A percentile compares a stretch with the other conserved stretches of the same genome.
phyloP scores from a whole-genome alignment of 2,329 filamentous ascomycete genomes.

The Tympanopsis confertula region DNA sequence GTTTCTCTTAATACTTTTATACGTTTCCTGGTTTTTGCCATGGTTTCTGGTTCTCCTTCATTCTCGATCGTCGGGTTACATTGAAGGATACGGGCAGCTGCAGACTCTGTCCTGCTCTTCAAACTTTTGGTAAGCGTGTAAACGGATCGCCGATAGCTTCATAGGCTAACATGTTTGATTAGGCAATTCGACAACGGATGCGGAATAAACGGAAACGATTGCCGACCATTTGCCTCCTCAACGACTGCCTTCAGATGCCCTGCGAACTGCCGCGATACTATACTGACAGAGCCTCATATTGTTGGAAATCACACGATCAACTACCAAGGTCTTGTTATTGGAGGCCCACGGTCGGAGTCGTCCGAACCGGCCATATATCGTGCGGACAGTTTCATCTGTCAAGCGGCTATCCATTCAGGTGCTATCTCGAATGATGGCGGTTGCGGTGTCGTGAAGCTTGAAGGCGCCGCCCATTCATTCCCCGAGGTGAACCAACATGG shows the following conservation, averaged over 20 bases:
- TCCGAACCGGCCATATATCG: constrained; percentile 10
- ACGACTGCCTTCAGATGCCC: constrained; percentile 41
- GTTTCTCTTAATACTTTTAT: constrained; percentile 24
- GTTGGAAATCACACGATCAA: constrained; percentile 37
- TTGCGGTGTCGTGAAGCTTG: neutral
- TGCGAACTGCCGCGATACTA: constrained; percentile 33
- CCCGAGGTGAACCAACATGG: neutral
- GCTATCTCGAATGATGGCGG: neutral
- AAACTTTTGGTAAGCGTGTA: constrained; percentile 25
- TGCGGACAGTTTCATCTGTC: neutral
- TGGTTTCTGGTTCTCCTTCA: constrained; percentile 30
- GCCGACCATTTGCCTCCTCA: constrained; percentile 38
- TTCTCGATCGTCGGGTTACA: constrained; percentile 29
- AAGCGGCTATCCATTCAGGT: neutral
- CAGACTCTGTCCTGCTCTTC: constrained; percentile 28
- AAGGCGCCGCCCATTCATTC: neutral
- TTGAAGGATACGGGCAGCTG: constrained; percentile 32
- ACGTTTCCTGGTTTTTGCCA: constrained; percentile 30
- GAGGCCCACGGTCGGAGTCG: constrained; percentile 26
- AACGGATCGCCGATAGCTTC: neutral
- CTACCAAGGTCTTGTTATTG: constrained; percentile 37
- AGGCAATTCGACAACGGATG: constrained; percentile 31
- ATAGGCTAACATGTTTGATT: constrained; percentile 3
- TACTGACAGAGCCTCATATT: constrained; percentile 33
- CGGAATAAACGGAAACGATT: constrained; percentile 40